Evolutionary conservation across 164 flowering plant species (phyloP).

Genomic region (Paratinospora sagittata): DNA sequence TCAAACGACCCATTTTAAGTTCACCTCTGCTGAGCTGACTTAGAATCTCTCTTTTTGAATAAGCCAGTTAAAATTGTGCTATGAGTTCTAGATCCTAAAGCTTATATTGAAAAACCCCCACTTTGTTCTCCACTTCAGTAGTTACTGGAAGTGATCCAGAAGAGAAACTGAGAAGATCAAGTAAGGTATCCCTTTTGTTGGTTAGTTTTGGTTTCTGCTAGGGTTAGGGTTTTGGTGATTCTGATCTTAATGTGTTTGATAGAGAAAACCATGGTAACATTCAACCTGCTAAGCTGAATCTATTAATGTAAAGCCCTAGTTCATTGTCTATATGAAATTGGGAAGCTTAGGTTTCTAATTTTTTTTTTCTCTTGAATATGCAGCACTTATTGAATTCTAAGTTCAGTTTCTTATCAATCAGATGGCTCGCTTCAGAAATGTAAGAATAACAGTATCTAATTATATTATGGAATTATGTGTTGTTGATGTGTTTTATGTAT

Average conservation of each 20-base stretch:
- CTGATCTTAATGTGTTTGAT: neutral
- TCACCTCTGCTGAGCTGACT: too few relatives aligned
- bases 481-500: neutral
- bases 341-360: neutral
- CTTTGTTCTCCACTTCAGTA: neutral
- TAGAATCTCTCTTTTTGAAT: too few relatives aligned
- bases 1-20: too few relatives aligned
- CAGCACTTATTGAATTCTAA: neutral
- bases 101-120: neutral
- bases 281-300: neutral
- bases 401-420: neutral
- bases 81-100: neutral
- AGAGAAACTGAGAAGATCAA: neutral
- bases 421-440: slow-evolving; percentile 48
- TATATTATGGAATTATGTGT: too few relatives aligned
- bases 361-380: neutral
- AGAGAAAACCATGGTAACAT: neutral
- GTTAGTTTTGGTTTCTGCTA: neutral
- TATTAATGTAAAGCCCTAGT: neutral
- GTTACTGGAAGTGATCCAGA: neutral
- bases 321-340: neutral
- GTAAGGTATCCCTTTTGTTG: neutral
- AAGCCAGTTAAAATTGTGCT: neutral
- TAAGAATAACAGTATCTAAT: slow-evolving; percentile 16
- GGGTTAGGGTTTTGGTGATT: slow-evolving; percentile 2